Conservation (phyloP, 2,329 filamentous ascomycete species). For the Fusarium gaditjirri region DNA sequence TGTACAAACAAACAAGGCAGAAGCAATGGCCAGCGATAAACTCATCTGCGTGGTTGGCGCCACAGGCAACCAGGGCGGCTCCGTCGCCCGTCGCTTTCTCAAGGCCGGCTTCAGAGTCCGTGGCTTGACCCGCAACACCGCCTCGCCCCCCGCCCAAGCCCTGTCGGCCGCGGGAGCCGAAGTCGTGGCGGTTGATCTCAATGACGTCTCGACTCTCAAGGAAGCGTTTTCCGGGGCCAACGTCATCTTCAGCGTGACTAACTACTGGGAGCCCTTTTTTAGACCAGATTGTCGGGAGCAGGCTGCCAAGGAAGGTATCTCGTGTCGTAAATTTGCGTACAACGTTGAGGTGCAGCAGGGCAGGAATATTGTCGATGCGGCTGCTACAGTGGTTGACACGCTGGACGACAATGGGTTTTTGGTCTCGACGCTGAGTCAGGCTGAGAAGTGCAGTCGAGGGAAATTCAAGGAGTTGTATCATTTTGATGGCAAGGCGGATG, state of each 20-base stretch:
- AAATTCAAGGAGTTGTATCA: constrained; percentile 61
- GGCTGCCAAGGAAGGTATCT: constrained; percentile 53
- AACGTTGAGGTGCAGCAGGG: constrained; percentile 56
- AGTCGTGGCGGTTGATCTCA: constrained; percentile 56
- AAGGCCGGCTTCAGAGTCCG: constrained; percentile 57
- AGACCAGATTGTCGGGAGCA: constrained; percentile 54
- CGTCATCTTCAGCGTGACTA: constrained; percentile 65
- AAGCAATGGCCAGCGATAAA: constrained; percentile 42
- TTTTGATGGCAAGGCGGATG: constrained; percentile 63
- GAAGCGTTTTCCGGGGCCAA: constrained; percentile 57
- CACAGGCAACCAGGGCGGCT: constrained; percentile 63
- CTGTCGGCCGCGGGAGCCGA: constrained; percentile 57
- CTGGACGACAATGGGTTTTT: constrained; percentile 61
- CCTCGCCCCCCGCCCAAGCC: constrained; percentile 53
- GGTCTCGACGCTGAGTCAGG: constrained; percentile 63
- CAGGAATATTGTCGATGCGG: constrained; percentile 64
- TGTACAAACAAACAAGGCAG: too few relatives aligned
- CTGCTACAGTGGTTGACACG: constrained; percentile 52
- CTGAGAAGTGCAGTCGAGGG: constrained; percentile 57
- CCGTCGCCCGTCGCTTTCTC: constrained; percentile 60
- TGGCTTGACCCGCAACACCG: constrained; percentile 58
- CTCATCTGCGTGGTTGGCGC: constrained; percentile 59
- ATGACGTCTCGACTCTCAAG: constrained; percentile 53
- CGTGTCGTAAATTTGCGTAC: constrained; percentile 57
- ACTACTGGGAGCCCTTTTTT: constrained; percentile 65